phyloP scores from a whole-genome alignment of 2,329 filamentous ascomycete genomes.

The Apiospora kogelbergensis region DNA sequence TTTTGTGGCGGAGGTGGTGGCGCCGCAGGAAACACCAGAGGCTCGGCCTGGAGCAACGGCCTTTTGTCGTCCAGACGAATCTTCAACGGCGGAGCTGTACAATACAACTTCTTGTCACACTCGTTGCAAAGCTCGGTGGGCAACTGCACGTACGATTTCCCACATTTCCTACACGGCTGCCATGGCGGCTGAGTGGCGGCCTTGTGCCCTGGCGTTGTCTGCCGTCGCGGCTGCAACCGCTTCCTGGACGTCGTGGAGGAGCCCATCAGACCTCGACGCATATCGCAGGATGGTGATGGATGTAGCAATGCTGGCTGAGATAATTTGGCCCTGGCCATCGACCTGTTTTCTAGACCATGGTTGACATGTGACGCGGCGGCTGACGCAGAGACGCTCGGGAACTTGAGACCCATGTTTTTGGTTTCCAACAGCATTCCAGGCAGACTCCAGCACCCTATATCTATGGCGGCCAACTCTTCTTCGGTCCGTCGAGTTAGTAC shows the following conservation, averaged over 20 bases:
- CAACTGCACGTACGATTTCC: slow-evolving; percentile 8
- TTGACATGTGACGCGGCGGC: neutral
- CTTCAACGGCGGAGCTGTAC: neutral
- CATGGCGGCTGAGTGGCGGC: neutral
- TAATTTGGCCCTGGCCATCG: neutral
- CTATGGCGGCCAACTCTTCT: neutral
- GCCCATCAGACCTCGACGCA: neutral
- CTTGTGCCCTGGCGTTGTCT: neutral
- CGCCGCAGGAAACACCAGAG: neutral
- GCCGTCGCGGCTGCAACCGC: neutral
- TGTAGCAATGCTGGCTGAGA: neutral
- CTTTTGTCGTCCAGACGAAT: slow-evolving; percentile 7
- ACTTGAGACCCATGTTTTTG: neutral
- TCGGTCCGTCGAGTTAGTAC: neutral
- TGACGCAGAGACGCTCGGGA: neutral
- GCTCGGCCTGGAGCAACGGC: neutral
- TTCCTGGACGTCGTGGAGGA: neutral
- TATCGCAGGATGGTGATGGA: neutral
- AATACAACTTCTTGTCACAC: neutral
- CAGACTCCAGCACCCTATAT: neutral
- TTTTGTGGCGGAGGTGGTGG: neutral
- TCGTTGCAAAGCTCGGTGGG: neutral
- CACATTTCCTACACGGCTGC: slow-evolving; percentile 8
- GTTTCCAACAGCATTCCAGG: neutral
- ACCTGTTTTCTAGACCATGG: neutral